A percentile compares a stretch with the other conserved stretches of the same genome.
These are phyloP conservation scores for Trichoderma asperellum DNA, from an alignment of 2,329 filamentous ascomycete species.

Conservation along the genomic window DNA sequence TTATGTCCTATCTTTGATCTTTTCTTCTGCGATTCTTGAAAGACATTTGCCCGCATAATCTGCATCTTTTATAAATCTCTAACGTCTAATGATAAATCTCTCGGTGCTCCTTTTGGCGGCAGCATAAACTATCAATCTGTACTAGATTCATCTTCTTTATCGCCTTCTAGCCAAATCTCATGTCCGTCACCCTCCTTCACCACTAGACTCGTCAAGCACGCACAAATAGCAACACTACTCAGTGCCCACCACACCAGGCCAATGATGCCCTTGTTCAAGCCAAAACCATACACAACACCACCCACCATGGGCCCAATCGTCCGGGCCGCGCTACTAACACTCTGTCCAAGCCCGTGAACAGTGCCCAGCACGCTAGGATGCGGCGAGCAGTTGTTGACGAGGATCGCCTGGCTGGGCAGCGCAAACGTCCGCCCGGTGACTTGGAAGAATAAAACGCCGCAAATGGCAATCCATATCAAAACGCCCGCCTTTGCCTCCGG, in stretches of 20 bases:
- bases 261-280: constrained; percentile 59
- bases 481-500: constrained; percentile 58
- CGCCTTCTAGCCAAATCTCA: constrained; percentile 66
- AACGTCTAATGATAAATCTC: background rate
- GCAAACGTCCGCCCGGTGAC: constrained; percentile 69
- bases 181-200: constrained; percentile 66
- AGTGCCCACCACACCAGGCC: constrained; percentile 64
- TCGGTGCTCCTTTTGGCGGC: background rate
- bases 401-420: constrained; percentile 51
- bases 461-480: constrained; percentile 67
- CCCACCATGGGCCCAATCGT: constrained; percentile 64
- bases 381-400: constrained; percentile 54
- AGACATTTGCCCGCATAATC: background rate
- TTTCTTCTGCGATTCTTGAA: too few relatives aligned
- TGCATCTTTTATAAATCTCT: background rate
- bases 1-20: background rate
- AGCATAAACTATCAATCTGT: background rate
- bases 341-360: constrained; percentile 59
- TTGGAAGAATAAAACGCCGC: constrained; percentile 64
- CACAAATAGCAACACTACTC: constrained; percentile 53
- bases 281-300: constrained; percentile 64
- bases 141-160: constrained; percentile 45
- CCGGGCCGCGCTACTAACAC: constrained; percentile 59
- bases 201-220: constrained; percentile 56
- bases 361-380: constrained; percentile 53